phyloP scores from a whole-genome alignment of 192 early-diverging fungal species.

The Coemansia sp. region DNA sequence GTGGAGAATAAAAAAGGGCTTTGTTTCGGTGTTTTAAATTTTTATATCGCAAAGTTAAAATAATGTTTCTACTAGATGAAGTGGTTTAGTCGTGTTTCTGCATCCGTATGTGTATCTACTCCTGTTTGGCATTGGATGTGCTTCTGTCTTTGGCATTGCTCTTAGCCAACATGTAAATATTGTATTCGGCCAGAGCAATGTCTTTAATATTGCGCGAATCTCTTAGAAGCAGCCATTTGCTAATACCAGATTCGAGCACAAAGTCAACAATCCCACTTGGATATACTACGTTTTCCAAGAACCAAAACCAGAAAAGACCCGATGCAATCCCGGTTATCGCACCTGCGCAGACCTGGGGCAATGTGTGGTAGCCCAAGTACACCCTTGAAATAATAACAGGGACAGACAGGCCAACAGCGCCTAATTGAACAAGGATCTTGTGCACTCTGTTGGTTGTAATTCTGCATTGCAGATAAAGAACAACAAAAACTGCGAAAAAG shows the following conservation, averaged over 20 bases:
- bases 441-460: constrained; percentile 13
- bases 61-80: no score
- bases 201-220: constrained; percentile 33
- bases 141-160: constrained; percentile 5
- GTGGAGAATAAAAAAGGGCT: no score
- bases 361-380: constrained; percentile 46
- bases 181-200: constrained; percentile 43
- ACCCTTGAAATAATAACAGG: constrained; percentile 34
- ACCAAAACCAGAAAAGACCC: constrained; percentile 26
- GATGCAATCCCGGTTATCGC: constrained; percentile 14
- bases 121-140: not conserved
- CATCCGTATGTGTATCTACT: not conserved
- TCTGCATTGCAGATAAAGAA: constrained; percentile 23
- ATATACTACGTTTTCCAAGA: constrained; percentile 22
- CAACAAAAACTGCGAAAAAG: constrained; percentile 30
- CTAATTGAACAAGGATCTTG: constrained; percentile 17
- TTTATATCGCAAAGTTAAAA: no score
- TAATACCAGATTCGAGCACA: constrained; percentile 11
- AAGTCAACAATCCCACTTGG: constrained; percentile 8
- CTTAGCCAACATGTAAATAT: constrained; percentile 9
- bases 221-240: constrained; percentile 43
- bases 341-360: constrained; percentile 30
- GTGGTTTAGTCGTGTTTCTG: no score
- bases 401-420: constrained; percentile 20
- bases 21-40: no score